Percentiles rank a stretch among this genome's conserved stretches.
phyloP scores from a whole-genome alignment of 495 filamentous ascomycete genomes.

The Hypoxylon fragiforme region DNA sequence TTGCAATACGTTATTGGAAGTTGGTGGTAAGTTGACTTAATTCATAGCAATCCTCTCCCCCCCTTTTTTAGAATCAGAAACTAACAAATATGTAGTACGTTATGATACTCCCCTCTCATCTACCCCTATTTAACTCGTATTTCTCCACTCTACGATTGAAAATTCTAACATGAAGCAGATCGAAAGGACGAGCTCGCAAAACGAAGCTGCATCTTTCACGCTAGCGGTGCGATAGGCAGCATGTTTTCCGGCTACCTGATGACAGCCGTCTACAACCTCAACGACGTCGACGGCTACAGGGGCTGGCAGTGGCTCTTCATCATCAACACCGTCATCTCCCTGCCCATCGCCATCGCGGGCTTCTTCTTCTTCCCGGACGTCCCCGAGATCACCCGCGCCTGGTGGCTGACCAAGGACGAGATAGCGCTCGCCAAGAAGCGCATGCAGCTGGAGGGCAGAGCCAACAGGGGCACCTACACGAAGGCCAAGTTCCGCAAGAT shows the following conservation, averaged over 20 bases:
- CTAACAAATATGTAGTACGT: slow-evolving; percentile 20
- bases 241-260: slow-evolving; percentile 66
- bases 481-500: slow-evolving; percentile 45
- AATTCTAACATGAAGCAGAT: slow-evolving; percentile 22
- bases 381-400: slow-evolving; percentile 60
- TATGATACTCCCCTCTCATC: not conserved
- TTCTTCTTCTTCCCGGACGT: slow-evolving; percentile 65
- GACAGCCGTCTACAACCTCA: slow-evolving; percentile 60
- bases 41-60: slow-evolving; percentile 47
- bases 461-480: slow-evolving; percentile 42
- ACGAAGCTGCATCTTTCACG: slow-evolving; percentile 66
- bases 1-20: slow-evolving; percentile 55
- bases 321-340: slow-evolving; percentile 49
- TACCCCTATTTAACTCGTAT: not conserved
- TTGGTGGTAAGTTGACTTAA: slow-evolving; percentile 47
- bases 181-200: slow-evolving; percentile 61
- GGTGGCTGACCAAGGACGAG: slow-evolving; percentile 49
- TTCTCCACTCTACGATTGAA: not conserved
- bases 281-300: slow-evolving; percentile 50
- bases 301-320: slow-evolving; percentile 58
- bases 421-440: slow-evolving; percentile 46
- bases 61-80: slow-evolving; percentile 13
- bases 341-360: slow-evolving; percentile 55
- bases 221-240: slow-evolving; percentile 52
- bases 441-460: slow-evolving; percentile 50